Evolutionary conservation across 1,284 basidiomycete species (phyloP).

Genomic region (Sparassis latifolia): DNA sequence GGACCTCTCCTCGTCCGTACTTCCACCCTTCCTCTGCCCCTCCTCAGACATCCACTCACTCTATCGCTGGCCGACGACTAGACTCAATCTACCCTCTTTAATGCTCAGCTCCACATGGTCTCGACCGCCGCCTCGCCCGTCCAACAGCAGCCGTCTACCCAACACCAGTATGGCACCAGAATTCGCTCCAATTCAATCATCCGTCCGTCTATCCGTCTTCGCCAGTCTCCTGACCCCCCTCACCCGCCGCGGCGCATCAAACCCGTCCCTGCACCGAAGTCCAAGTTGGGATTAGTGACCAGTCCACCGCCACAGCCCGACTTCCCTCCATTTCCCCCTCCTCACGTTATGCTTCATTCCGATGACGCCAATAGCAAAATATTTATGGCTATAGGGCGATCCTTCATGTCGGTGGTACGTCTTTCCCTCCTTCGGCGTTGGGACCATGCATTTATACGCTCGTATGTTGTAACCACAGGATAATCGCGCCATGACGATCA

Average conservation of each 20-base stretch:
- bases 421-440: slow-evolving; percentile 4
- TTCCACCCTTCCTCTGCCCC: slow-evolving; percentile 15
- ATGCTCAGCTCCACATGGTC: slow-evolving; percentile 32
- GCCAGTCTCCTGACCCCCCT: slow-evolving; percentile 34
- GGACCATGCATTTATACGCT: slow-evolving; percentile 3
- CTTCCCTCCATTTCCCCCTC: slow-evolving; percentile 46
- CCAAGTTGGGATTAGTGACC: slow-evolving; percentile 10
- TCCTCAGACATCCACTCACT: slow-evolving; percentile 9
- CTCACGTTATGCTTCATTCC: slow-evolving; percentile 57
- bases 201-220: slow-evolving; percentile 43
- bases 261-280: slow-evolving; percentile 23
- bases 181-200: slow-evolving; percentile 47
- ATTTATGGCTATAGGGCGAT: slow-evolving; percentile 61
- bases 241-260: slow-evolving; percentile 31
- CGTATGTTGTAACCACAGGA: slow-evolving; percentile 33
- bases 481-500: slow-evolving; percentile 78
- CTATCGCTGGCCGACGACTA: slow-evolving; percentile 36
- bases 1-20: slow-evolving; percentile 24
- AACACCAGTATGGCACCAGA: slow-evolving; percentile 47
- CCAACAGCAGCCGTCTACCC: slow-evolving; percentile 16
- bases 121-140: slow-evolving; percentile 21
- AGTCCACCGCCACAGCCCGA: slow-evolving; percentile 9
- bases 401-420: slow-evolving; percentile 67
- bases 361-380: slow-evolving; percentile 67
- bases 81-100: slow-evolving; percentile 21